Conservation (phyloP, 2,329 filamentous ascomycete species). For the Alternaria novae-zelandiae region DNA sequence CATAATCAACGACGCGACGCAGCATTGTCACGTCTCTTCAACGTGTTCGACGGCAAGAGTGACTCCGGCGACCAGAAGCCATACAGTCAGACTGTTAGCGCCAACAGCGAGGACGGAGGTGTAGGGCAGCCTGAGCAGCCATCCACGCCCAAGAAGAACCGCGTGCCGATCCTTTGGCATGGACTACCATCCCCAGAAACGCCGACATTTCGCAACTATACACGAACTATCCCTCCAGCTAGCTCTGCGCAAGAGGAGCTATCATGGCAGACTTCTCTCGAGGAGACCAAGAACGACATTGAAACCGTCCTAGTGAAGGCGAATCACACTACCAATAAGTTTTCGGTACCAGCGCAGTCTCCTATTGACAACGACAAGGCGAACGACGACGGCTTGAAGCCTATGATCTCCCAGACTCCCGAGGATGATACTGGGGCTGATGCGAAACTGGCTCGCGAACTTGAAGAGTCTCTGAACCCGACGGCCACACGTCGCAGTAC, state of each 20-base stretch:
- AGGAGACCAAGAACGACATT: neutral
- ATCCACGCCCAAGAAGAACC: constrained; percentile 1
- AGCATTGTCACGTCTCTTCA: neutral
- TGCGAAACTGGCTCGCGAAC: neutral
- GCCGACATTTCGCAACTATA: too few relatives aligned
- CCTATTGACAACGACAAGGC: neutral
- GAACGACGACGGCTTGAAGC: neutral
- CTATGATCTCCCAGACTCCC: too few relatives aligned
- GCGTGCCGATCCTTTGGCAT: constrained; percentile 1
- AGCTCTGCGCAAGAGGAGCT: neutral
- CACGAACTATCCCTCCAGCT: neutral
- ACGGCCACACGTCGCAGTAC: constrained; percentile 4
- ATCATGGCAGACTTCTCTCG: neutral
- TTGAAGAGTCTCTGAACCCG: neutral
- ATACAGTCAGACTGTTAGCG: neutral
- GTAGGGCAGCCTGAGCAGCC: neutral
- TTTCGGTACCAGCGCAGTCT: neutral
- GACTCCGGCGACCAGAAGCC: neutral
- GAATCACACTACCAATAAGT: neutral
- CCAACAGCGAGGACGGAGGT: neutral
- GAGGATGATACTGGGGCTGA: neutral
- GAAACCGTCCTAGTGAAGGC: neutral
- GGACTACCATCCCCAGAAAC: constrained; percentile 18
- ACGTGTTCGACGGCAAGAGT: neutral
- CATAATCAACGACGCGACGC: neutral